These are phyloP conservation scores for Sorghum bicolor DNA, from an alignment of 176 grass and related monocot species.

Conservation along the genomic window DNA sequence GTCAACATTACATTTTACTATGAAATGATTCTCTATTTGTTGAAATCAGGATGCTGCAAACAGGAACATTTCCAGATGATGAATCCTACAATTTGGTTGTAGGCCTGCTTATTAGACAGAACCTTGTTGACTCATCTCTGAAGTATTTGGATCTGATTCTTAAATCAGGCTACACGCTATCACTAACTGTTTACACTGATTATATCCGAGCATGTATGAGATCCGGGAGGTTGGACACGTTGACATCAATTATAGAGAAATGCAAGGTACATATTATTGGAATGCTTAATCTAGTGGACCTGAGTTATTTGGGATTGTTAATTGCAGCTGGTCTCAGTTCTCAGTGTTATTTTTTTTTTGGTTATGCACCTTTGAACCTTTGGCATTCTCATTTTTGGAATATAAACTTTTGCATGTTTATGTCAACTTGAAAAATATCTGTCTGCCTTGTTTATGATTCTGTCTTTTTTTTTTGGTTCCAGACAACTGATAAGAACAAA, in stretches of 20 bases:
- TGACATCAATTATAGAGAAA: slow-evolving; percentile 90
- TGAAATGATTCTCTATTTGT: slow-evolving; percentile 56
- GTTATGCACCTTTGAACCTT: slow-evolving; percentile 14
- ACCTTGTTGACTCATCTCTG: slow-evolving; percentile 64
- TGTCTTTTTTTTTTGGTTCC: slow-evolving; percentile 19
- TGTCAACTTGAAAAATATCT: slow-evolving; percentile 15
- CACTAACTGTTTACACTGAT: slow-evolving; percentile 49
- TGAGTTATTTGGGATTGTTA: slow-evolving; percentile 14
- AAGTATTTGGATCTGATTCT: slow-evolving; percentile 83
- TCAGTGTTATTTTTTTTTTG: not conserved
- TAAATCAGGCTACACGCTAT: slow-evolving; percentile 70
- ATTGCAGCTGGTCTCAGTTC: not conserved
- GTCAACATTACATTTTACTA: slow-evolving; percentile 23
- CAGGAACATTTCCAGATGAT: slow-evolving; percentile 74
- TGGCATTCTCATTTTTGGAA: slow-evolving; percentile 16
- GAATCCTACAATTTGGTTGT: slow-evolving; percentile 93
- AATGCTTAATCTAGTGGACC: not conserved
- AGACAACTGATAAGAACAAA: slow-evolving; percentile 89
- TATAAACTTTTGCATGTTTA: slow-evolving; percentile 1
- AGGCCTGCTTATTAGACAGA: slow-evolving; percentile 60
- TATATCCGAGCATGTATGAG: slow-evolving; percentile 62
- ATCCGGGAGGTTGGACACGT: slow-evolving; percentile 65
- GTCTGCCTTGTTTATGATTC: slow-evolving; percentile 7
- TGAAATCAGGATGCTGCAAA: slow-evolving; percentile 95
- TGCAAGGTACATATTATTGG: slow-evolving; percentile 77